Evolutionary conservation across 164 flowering plant genomes (phyloP).

Genomic region (Stephania japonica): DNA sequence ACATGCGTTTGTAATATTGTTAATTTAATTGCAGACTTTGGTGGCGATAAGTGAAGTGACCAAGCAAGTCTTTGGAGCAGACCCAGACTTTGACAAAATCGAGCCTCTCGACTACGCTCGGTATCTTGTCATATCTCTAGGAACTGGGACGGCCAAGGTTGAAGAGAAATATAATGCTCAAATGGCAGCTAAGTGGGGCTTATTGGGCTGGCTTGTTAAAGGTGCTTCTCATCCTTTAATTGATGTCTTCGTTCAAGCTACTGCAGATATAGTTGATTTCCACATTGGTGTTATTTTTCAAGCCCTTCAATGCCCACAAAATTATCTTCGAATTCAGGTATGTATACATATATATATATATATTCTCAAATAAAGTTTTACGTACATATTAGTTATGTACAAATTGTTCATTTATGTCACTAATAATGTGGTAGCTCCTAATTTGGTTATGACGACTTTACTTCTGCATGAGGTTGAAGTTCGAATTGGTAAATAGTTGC

Average conservation of each 20-base stretch:
- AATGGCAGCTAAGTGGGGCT: slow-evolving; percentile 47
- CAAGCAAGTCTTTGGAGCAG: slow-evolving; percentile 23
- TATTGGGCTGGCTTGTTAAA: slow-evolving; percentile 33
- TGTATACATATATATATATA: no score
- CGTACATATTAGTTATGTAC: no score
- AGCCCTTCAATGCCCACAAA: slow-evolving; percentile 26
- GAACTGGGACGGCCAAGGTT: slow-evolving; percentile 40
- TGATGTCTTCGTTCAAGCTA: slow-evolving; percentile 31
- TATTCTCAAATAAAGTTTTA: no score
- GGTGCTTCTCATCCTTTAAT: slow-evolving; percentile 28
- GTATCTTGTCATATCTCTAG: slow-evolving; percentile 49
- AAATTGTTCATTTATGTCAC: no score
- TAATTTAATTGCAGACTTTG: slow-evolving; percentile 31
- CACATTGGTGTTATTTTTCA: slow-evolving; percentile 28
- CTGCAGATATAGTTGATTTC: slow-evolving; percentile 34
- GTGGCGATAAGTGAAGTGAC: slow-evolving; percentile 49
- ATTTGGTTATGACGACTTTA: no score
- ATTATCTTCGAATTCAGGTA: slow-evolving; percentile 44
- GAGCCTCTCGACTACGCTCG: slow-evolving; percentile 36
- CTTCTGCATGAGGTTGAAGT: no score
- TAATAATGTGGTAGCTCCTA: no score
- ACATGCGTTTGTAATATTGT: no score
- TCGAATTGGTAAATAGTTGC: no score
- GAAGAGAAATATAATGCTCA: slow-evolving; percentile 36
- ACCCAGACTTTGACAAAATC: slow-evolving; percentile 33